Conservation (phyloP, 1,284 basidiomycete genomes). For the Phenoliferia sp. region DNA sequence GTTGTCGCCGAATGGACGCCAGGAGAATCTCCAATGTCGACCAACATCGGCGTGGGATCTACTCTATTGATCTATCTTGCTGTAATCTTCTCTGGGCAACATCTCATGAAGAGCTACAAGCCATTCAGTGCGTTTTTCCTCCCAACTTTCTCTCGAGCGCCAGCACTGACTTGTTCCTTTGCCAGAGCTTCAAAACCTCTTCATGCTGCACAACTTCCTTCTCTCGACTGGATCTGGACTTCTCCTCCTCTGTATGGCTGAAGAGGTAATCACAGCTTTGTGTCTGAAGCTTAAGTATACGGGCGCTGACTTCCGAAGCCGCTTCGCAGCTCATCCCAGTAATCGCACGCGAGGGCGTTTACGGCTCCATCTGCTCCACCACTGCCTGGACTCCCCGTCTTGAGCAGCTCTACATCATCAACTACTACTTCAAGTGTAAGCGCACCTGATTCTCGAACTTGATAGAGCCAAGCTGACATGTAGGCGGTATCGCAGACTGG, state of each 20-base stretch:
- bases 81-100: constrained; percentile 78
- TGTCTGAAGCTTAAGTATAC: constrained; percentile 51
- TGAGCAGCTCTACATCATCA: constrained; percentile 80
- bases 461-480: background rate
- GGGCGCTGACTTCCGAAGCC: constrained; percentile 33
- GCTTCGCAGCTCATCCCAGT: constrained; percentile 53
- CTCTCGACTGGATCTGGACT: constrained; percentile 74
- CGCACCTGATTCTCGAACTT: background rate
- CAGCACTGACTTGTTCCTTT: constrained; percentile 53
- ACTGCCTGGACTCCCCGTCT: constrained; percentile 66
- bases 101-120: constrained; percentile 62
- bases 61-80: constrained; percentile 74
- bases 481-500: constrained; percentile 38
- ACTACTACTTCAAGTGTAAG: constrained; percentile 60
- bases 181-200: constrained; percentile 72
- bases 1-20: constrained; percentile 62
- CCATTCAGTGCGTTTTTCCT: constrained; percentile 11
- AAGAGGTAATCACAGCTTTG: constrained; percentile 71
- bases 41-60: constrained; percentile 61
- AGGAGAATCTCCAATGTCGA: constrained; percentile 73
- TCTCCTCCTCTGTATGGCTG: constrained; percentile 75
- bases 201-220: constrained; percentile 85
- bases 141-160: background rate
- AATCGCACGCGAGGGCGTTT: constrained; percentile 61
- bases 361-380: constrained; percentile 70